Conservation (phyloP, 2,329 filamentous ascomycete species). For the Colletotrichum chlorophyti region DNA sequence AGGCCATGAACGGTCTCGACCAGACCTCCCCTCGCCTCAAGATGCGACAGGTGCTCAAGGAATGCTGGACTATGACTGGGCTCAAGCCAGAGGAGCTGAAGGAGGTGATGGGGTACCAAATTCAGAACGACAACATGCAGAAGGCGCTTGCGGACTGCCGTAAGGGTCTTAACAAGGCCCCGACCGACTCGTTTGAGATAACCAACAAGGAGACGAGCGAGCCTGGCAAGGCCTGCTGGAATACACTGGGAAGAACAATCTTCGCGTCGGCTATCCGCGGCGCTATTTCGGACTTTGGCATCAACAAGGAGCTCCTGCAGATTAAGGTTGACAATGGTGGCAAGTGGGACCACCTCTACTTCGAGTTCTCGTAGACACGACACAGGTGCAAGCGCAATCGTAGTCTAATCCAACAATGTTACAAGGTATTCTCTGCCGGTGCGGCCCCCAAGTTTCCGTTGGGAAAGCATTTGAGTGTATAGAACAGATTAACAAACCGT, state of each 20-base stretch:
- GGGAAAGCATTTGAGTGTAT: too few species aligned
- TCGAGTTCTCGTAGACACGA: not conserved
- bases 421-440: too few species aligned
- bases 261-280: not conserved
- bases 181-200: not conserved
- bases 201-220: not conserved
- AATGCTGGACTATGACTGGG: constrained; percentile 1
- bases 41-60: constrained; percentile 6
- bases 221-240: not conserved
- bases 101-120: not conserved
- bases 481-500: too few species aligned
- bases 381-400: too few species aligned
- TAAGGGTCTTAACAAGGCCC: fast-evolving
- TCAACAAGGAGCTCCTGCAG: not conserved
- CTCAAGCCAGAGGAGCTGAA: not conserved
- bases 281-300: not conserved
- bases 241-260: not conserved
- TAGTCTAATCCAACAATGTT: too few species aligned
- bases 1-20: constrained; percentile 4
- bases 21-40: not conserved
- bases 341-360: not conserved
- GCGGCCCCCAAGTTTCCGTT: too few species aligned
- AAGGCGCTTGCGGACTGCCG: not conserved
- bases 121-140: not conserved
- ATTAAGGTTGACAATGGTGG: not conserved